phyloP scores from a whole-genome alignment of 768 basidiomycete genomes.

The Roridomyces roridus region DNA sequence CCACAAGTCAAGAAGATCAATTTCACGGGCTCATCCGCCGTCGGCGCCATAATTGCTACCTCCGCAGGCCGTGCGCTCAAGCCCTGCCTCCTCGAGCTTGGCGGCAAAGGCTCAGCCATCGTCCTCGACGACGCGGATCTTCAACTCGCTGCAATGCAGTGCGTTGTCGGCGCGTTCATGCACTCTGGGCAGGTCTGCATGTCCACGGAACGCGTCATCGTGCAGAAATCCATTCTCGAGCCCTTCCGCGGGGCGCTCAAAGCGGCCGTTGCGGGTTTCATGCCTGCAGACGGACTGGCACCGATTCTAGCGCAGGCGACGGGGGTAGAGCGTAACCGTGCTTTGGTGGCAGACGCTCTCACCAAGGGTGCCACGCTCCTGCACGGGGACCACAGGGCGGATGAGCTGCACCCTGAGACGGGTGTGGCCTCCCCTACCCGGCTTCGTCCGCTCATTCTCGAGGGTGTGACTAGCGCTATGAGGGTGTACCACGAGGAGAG shows the following conservation, averaged over 20 bases:
- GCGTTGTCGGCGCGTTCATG: constrained; percentile 57
- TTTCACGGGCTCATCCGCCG: constrained; percentile 67
- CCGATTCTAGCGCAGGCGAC: constrained; percentile 15
- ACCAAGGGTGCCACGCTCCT: constrained; percentile 23
- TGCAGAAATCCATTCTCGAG: constrained; percentile 69
- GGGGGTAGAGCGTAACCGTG: constrained; percentile 16
- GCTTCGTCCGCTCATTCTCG: constrained; percentile 15
- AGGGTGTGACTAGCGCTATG: constrained; percentile 25
- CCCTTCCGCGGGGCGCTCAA: constrained; percentile 57
- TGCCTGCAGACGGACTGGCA: background rate
- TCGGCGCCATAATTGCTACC: constrained; percentile 65
- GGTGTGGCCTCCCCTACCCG: constrained; percentile 8
- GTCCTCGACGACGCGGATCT: constrained; percentile 55
- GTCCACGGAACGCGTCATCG: constrained; percentile 72
- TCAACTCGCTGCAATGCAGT: constrained; percentile 57
- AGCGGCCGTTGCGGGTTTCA: constrained; percentile 44
- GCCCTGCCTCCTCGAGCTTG: constrained; percentile 65
- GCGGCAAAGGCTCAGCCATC: constrained; percentile 55
- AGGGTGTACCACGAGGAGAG: constrained; percentile 19
- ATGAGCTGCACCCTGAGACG: constrained; percentile 20
- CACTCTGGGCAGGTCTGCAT: constrained; percentile 76
- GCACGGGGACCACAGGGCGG: constrained; percentile 14
- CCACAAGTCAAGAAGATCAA: constrained; percentile 56
- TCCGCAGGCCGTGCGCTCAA: constrained; percentile 70
- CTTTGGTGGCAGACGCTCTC: constrained; percentile 20